These are phyloP conservation scores for Aspergillus eucalypticola DNA, from an alignment of 2,329 filamentous ascomycete genomes.

Conservation along the genomic window DNA sequence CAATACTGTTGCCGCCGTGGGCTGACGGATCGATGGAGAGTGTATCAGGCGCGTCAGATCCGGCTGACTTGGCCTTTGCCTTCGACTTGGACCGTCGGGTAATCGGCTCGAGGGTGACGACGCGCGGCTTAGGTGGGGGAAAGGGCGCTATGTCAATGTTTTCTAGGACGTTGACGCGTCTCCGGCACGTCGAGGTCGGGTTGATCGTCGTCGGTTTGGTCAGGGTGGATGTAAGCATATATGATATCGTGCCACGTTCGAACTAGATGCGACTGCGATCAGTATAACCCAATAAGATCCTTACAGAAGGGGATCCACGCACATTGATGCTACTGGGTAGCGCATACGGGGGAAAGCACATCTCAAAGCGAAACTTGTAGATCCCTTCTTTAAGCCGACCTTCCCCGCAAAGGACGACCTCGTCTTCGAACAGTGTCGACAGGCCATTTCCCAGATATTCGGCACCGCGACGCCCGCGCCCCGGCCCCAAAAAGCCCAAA, in stretches of 20 bases:
- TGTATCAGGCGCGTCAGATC: constrained; percentile 46
- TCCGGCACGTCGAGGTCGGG: constrained; percentile 76
- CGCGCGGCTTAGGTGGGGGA: constrained; percentile 71
- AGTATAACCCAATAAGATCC: neutral
- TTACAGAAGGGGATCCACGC: constrained; percentile 41
- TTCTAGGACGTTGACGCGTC: constrained; percentile 77
- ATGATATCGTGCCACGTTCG: constrained; percentile 88
- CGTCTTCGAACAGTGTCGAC: constrained; percentile 65
- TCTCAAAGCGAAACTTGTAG: constrained; percentile 66
- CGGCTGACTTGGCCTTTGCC: constrained; percentile 48
- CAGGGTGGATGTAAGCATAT: constrained; percentile 84
- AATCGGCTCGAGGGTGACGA: constrained; percentile 85
- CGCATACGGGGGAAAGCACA: constrained; percentile 60
- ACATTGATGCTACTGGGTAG: constrained; percentile 91
- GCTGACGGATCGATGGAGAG: constrained; percentile 49
- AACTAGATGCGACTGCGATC: constrained; percentile 60
- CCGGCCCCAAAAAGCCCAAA: constrained; percentile 54
- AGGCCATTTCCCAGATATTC: constrained; percentile 66
- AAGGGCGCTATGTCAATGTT: constrained; percentile 81
- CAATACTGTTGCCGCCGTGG: constrained; percentile 31
- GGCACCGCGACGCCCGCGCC: constrained; percentile 53
- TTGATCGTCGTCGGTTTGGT: constrained; percentile 86
- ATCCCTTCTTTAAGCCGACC: constrained; percentile 64
- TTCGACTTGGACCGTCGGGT: constrained; percentile 68
- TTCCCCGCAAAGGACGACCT: constrained; percentile 64